Conservation (phyloP, 495 filamentous ascomycete species). For the Neurospora sp. region DNA sequence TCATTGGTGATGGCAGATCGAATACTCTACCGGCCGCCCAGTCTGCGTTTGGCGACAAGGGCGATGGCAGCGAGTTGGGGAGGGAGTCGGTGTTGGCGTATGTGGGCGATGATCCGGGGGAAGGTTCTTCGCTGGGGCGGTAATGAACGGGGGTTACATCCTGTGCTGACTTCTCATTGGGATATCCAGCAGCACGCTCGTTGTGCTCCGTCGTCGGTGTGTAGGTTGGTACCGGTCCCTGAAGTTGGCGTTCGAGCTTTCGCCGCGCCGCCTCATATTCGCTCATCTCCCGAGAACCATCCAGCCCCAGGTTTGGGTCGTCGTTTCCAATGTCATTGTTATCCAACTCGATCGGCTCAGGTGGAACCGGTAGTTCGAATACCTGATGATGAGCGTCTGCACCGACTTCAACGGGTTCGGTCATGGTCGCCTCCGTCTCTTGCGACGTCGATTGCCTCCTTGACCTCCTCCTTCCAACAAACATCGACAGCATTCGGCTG, state of each 20-base stretch:
- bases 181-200: neutral
- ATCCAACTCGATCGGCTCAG: conserved; percentile 40
- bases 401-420: conserved; percentile 32
- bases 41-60: conserved; percentile 32
- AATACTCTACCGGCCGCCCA: conserved; percentile 25
- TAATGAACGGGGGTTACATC: conserved; percentile 30
- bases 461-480: conserved; percentile 21
- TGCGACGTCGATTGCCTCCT: conserved; percentile 9
- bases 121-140: conserved; percentile 26
- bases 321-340: conserved; percentile 24
- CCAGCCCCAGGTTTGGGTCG: conserved; percentile 24
- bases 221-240: conserved; percentile 29
- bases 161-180: conserved; percentile 25
- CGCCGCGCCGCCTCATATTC: conserved; percentile 34
- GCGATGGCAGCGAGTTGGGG: conserved; percentile 33
- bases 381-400: conserved; percentile 38
- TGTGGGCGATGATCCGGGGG: conserved; percentile 32
- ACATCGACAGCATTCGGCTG: conserved; percentile 23
- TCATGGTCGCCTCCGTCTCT: conserved; percentile 11
- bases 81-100: conserved; percentile 29
- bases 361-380: conserved; percentile 38
- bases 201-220: conserved; percentile 7
- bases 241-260: conserved; percentile 35
- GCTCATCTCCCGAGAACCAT: conserved; percentile 14
- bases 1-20: conserved; percentile 32